These are phyloP conservation scores for Aspergillus jensenii DNA, from an alignment of 2,329 filamentous ascomycete genomes.

Conservation along the genomic window DNA sequence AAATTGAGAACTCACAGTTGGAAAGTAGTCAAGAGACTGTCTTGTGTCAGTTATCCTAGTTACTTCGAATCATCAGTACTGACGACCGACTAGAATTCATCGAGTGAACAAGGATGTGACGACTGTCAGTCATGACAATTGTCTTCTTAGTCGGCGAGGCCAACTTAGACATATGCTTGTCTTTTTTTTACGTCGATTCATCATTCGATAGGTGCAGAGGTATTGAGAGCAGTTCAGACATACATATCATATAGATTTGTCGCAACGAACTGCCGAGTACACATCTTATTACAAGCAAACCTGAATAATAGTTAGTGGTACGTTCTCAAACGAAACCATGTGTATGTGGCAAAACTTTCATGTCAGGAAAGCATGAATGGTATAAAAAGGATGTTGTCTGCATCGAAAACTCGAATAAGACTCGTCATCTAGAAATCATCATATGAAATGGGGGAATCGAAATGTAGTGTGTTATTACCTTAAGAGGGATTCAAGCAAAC, in stretches of 20 bases:
- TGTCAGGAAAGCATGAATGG: constrained; percentile 63
- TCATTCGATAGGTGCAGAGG: constrained; percentile 56
- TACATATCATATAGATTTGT: constrained; percentile 26
- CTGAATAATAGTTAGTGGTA: constrained; percentile 19
- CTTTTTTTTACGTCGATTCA: constrained; percentile 78
- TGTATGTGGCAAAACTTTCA: constrained; percentile 13
- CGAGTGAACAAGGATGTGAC: constrained; percentile 19
- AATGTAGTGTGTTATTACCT: constrained; percentile 16
- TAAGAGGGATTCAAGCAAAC: background rate
- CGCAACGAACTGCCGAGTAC: background rate
- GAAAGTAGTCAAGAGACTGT: background rate
- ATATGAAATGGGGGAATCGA: constrained; percentile 27
- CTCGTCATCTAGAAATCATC: constrained; percentile 64
- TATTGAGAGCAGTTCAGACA: constrained; percentile 17
- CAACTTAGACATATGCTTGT: constrained; percentile 98
- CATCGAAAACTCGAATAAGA: constrained; percentile 64
- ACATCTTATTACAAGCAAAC: background rate
- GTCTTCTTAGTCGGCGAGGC: constrained; percentile 50
- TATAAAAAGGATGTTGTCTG: constrained; percentile 55
- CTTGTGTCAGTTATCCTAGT: background rate
- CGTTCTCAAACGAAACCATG: constrained; percentile 1
- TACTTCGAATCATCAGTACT: constrained; percentile 28
- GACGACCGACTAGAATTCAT: constrained; percentile 18
- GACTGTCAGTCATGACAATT: constrained; percentile 52
- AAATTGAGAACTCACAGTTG: constrained; percentile 16